Evolutionary conservation across 2,329 filamentous ascomycete genomes (phyloP), one percentile per base, ranked within the genome.

Genomic region (Fusarium coffeatum): DNA sequence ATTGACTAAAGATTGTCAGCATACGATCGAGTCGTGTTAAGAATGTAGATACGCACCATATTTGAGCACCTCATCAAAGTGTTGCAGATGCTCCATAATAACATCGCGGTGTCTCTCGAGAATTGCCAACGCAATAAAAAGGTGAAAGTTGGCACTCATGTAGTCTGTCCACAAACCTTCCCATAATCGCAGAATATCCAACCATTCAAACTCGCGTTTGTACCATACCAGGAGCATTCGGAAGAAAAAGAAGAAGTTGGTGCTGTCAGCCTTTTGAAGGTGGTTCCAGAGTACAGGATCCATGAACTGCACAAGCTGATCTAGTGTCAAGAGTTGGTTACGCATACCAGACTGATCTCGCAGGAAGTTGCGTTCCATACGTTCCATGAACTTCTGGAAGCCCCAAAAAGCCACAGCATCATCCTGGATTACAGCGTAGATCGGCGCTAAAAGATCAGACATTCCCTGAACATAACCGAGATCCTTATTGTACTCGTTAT

Each of bases 171-270:
- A 99, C 4, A 98, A 83, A 0, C 88, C 86, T 80, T 99, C 96
- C 96, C 96, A 99, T 6, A 99, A 83, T 20, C 92, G 88, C 34
- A 98, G 83, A 13, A 97, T 89, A 76, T 98, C 94, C 49, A 87
- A 79, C 93, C 95, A 99, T 72, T 89, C 87, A 75, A 99, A 99
- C 80, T 99, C 96, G 49, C 96, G 91, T 84, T 99, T 99, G 81
- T 96, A 99, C 96, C 96, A 99, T 12, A 99, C 96, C 2, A 99
- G 86, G 34, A 99, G 86, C 96, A 98, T 98, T 64, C 96, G 92
- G 88, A 98, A 99, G 85, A 99, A 98, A 84, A 99, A 99, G 82
- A 99, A 99, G 81, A 99, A 99, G 79, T 99, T 99, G 25, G 96
- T 99, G 76, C 92, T 97, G 76, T 99, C 97, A 22, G 94, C 93